phyloP scores from a whole-genome alignment of 768 basidiomycete species.

The Pleurotus tuoliensis region DNA sequence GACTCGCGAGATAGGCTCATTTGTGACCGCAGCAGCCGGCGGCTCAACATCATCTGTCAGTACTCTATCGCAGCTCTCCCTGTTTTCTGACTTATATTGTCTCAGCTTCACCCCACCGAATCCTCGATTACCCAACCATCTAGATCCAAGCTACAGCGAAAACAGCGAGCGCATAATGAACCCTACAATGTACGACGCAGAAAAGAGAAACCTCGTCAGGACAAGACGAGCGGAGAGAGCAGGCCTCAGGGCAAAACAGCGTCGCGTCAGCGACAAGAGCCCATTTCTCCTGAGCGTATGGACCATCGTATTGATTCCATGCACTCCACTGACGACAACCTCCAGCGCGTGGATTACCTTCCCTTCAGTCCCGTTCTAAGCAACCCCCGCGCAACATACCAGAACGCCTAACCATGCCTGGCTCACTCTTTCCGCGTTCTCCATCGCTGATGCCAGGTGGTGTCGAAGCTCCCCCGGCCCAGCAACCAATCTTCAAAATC shows the following conservation, averaged over 20 bases:
- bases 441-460: conserved; percentile 40
- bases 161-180: no score
- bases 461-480: conserved; percentile 43
- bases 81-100: conserved; percentile 7
- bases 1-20: conserved; percentile 66
- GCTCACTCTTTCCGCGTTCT: conserved; percentile 72
- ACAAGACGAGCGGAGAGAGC: not conserved
- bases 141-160: no score
- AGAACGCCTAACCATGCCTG: conserved; percentile 66
- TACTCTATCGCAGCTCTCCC: not conserved
- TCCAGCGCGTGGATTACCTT: not conserved
- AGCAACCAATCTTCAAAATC: conserved; percentile 7
- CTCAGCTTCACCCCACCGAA: not conserved
- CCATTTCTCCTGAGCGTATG: not conserved
- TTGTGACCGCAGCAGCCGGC: conserved; percentile 65
- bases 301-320: not conserved
- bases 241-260: not conserved
- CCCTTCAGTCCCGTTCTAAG: conserved; percentile 22
- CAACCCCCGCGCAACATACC: conserved; percentile 29
- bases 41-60: conserved; percentile 21
- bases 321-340: not conserved
- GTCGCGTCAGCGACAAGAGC: no score
- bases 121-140: no score
- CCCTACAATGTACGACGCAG: no score
- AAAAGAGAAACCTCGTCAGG: no score